phyloP scores from a whole-genome alignment of 2,329 filamentous ascomycete genomes.

The Ceratocystis diversiconidia region DNA sequence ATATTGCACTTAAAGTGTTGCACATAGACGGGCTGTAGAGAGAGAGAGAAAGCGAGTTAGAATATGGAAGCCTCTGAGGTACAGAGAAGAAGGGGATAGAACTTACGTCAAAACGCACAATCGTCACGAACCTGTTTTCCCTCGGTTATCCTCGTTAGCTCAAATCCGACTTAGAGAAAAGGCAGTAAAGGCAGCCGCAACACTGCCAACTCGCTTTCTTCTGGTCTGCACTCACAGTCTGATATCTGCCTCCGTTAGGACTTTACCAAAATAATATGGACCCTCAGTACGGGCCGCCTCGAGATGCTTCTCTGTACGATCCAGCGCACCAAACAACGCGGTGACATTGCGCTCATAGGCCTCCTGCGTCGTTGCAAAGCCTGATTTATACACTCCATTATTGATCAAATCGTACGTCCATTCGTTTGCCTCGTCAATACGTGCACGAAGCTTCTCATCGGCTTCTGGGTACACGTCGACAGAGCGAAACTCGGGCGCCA shows the following conservation, averaged over 20 bases:
- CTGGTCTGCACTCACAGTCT: conserved; percentile 37
- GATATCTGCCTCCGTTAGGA: conserved; percentile 70
- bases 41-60: background rate
- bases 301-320: conserved; percentile 61
- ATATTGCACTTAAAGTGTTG: conserved; percentile 85
- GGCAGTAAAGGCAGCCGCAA: background rate
- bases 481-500: conserved; percentile 43
- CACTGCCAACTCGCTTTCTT: background rate
- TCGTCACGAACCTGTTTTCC: conserved; percentile 43
- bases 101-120: conserved; percentile 53
- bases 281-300: conserved; percentile 29
- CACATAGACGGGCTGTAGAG: conserved; percentile 51
- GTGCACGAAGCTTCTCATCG: conserved; percentile 36
- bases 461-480: conserved; percentile 51
- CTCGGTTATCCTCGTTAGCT: conserved; percentile 8
- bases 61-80: background rate
- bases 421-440: conserved; percentile 64
- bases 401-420: conserved; percentile 70
- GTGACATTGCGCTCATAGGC: conserved; percentile 65
- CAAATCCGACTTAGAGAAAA: background rate
- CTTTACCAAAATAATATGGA: conserved; percentile 61
- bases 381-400: conserved; percentile 60
- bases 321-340: conserved; percentile 60
- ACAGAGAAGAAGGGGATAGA: background rate
- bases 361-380: conserved; percentile 71